Base-by-base conservation (phyloP, 208 protist species). In the Strigomonas culicis region DNA sequence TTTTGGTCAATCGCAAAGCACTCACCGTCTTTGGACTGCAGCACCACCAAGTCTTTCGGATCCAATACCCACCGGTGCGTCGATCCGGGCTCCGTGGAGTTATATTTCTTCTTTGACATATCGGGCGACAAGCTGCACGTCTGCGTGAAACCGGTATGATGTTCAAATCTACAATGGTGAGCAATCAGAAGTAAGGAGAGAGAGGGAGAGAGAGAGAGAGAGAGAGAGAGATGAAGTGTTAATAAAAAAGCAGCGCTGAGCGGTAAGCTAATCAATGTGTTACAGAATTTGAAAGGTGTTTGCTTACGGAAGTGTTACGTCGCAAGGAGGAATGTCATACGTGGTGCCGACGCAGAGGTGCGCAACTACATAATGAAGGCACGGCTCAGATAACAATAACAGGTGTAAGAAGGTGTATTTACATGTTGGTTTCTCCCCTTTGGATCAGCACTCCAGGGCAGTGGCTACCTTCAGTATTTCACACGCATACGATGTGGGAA, bases 1-100 rank as follows among this genome's bases (percentile, higher is more conserved):
- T 93, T 93, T 41, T 70, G 69, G 60, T 91, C 79, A 4, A 89
- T 69, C 11, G 80, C 22, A 50, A 86, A 88, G 24, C 76, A 46
- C 22, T 86, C 72, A n/a, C 78, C 84, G 66, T 83, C 74, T n/a
- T 68, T 70, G 28, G 83, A 77, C 1, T 63, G 39, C n/a, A 94
- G 53, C 8, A 80, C 82, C 0, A 90, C 63, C 70, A 87, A 77
- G 36, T 82, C 46, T 1, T 67, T 67, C 27, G 70, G 68, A 15
- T 83, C 76, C 36, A 75, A 56, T 2, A 46, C 27, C n/a, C 72
- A 28, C 21, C 43, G 22, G 8, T 41, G 49, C 22, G 66, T n/a
- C 6, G 44, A 39, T 4, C 53, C 34, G 47, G 19, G 15, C 53
- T 66, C 64, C 32, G 68, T 73, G 43, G 63, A 34, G 24, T 24